A percentile compares a stretch with the other conserved stretches of the same genome.
These are phyloP conservation scores for Saccharomycopsis synnaedendra DNA, from an alignment of 805 yeast genomes.

Conservation along the genomic window DNA sequence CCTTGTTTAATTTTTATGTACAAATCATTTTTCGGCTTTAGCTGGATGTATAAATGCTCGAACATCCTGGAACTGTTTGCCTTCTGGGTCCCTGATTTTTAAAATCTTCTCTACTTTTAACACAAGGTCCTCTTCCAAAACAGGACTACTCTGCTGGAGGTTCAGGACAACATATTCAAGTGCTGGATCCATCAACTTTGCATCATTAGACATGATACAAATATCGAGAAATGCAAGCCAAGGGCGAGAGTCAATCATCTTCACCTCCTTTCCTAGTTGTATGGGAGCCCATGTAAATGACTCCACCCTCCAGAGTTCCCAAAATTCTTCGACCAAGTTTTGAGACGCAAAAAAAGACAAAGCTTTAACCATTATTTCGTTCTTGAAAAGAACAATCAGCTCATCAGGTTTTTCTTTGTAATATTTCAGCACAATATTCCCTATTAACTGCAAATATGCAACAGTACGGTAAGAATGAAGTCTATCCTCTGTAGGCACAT, in stretches of 20 bases:
- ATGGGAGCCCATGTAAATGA: neutral
- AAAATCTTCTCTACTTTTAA: neutral
- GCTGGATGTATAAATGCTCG: neutral
- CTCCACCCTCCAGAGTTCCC: constrained; percentile 12
- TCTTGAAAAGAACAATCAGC: constrained; percentile 5
- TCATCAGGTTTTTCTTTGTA: neutral
- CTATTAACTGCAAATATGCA: too few species aligned
- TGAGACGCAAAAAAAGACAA: neutral
- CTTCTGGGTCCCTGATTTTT: neutral
- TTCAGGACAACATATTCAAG: neutral
- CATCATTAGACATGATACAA: constrained; percentile 1
- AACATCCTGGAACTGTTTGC: neutral
- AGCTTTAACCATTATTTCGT: constrained; percentile 5
- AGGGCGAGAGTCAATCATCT: constrained; percentile 10
- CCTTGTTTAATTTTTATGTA: neutral
- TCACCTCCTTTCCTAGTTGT: neutral
- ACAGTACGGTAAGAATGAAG: too few species aligned
- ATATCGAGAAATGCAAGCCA: constrained; percentile 9
- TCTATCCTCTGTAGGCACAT: too few species aligned
- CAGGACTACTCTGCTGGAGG: neutral
- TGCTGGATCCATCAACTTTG: neutral
- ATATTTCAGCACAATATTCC: too few species aligned
- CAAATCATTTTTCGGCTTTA: neutral
- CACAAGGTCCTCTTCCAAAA: neutral
- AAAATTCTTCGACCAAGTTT: constrained; percentile 3